These are phyloP conservation scores for Solanum peruvianum DNA, from an alignment of 257 asterid species.

Conservation along the genomic window DNA sequence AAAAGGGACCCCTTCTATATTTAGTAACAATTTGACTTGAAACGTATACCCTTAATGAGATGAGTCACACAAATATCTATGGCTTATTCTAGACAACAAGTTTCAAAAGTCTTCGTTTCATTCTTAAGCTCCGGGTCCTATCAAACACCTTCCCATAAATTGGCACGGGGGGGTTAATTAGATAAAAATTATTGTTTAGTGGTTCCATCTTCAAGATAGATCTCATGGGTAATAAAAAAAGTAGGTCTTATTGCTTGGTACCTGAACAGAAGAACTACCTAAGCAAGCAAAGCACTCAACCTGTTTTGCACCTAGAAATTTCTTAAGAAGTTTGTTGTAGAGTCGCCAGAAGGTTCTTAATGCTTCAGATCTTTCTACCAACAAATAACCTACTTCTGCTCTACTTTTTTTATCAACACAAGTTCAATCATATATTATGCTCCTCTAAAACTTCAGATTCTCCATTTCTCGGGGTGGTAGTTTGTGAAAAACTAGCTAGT, in stretches of 20 bases:
- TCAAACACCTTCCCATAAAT: not conserved
- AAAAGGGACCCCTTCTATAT: not conserved
- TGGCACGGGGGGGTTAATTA: not conserved
- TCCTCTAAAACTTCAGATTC: not conserved
- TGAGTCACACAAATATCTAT: not conserved
- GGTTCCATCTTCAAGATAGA: not conserved
- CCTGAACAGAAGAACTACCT: not conserved
- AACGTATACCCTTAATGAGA: not conserved
- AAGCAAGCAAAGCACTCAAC: not conserved
- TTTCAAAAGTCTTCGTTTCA: not conserved
- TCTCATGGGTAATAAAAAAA: not conserved
- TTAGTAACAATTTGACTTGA: not conserved
- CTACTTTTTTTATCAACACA: not conserved
- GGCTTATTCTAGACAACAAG: not conserved
- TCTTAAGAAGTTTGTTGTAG: not conserved
- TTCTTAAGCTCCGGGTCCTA: not conserved
- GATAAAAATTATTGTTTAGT: not conserved
- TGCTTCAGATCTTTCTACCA: not conserved
- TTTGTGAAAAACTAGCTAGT: not conserved
- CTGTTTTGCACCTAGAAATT: not conserved
- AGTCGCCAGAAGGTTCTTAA: not conserved
- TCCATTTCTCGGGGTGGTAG: not conserved
- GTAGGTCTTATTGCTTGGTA: not conserved
- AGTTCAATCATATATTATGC: not conserved
- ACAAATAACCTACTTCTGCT: not conserved